Evolutionary conservation across 371 early-diverging fungal species (phyloP), one percentile per base, ranked within the genome.

Genomic region (Mucor circinelloides): DNA sequence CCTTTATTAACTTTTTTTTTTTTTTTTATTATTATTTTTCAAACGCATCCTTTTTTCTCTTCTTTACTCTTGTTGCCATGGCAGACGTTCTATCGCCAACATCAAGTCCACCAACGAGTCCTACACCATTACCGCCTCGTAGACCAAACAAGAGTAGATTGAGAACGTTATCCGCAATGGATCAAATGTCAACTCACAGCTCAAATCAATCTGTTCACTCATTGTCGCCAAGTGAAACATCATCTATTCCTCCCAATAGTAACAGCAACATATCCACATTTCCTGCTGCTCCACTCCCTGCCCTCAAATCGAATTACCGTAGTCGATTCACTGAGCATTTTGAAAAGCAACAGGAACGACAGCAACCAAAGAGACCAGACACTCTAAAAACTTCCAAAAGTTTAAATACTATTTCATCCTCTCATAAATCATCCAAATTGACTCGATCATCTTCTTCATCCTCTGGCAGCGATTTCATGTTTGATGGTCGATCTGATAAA

Each of bases 301-400:
- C 56, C 9, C n/a, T 32, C 40, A 50, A 30, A 32, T 40, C 58
- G 2, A 68, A 54, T 12, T 66, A 72, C 46, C 52, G 48, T n/a
- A 75, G 78, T 25, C 59, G 76, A 10, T 77, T 75, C 36, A 73
- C 58, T n/a, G 78, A 77, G 25, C 74, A 77, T 40, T 77, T 80
- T 58, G 81, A 77, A 54, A 30, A 12, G 54, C 19, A 62, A 6
- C 57, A 48, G 3, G 42, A 28, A 34, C n/a, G n/a, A n/a, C n/a
- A n/a, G n/a, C n/a, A n/a, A n/a, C n/a, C n/a, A 27, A 34, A 44
- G 32, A 30, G 40, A 42, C 38, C 70, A 3, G 66, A 50, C 2
- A 19, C 31, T 2, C 9, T 62, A 1, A 60, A 56, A 25, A 1
- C 38, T 4, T 57, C 56, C 0, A 50, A 60, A 40, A 65, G 62